Percentiles rank a stretch among this genome's conserved stretches.
Evolutionary conservation across 352 stramenopile genomes (phyloP).

Genomic region (Phytophthora meadii): DNA sequence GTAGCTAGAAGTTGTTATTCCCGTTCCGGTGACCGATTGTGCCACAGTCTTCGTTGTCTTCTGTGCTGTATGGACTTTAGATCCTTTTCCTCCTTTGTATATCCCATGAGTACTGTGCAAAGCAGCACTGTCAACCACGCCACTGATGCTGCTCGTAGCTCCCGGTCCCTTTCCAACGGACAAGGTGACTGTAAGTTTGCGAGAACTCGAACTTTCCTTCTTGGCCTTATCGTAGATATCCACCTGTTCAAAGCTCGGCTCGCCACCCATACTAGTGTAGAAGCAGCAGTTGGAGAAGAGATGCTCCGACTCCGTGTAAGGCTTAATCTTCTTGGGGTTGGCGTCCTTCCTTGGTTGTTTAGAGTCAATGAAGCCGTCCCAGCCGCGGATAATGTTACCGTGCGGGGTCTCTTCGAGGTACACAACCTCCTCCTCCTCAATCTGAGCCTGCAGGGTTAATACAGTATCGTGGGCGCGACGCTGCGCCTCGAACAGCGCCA

Average conservation of each 20-base stretch:
- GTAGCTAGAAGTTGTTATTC: constrained; percentile 23
- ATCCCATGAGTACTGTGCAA: constrained; percentile 5
- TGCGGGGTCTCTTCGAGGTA: constrained; percentile 88
- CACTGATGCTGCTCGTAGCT: constrained; percentile 5
- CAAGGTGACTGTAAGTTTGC: constrained; percentile 57
- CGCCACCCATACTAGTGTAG: constrained; percentile 58
- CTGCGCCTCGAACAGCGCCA: constrained; percentile 74
- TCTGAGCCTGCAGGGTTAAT: constrained; percentile 73
- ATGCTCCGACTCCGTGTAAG: constrained; percentile 80
- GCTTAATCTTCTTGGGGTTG: constrained; percentile 80
- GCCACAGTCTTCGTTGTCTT: constrained; percentile 29
- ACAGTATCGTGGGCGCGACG: constrained; percentile 75
- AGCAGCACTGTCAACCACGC: constrained; percentile 17
- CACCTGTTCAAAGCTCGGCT: constrained; percentile 63
- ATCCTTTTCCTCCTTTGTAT: constrained; percentile 33
- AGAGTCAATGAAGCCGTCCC: constrained; percentile 88
- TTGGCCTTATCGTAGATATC: constrained; percentile 50
- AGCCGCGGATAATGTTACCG: constrained; percentile 89
- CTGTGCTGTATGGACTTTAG: constrained; percentile 34
- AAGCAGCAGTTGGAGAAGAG: constrained; percentile 82
- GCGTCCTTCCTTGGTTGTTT: constrained; percentile 82
- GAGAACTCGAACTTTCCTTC: constrained; percentile 40
- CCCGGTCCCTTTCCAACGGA: constrained; percentile 40
- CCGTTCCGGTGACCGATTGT: constrained; percentile 29
- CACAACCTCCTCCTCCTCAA: constrained; percentile 77